These are phyloP conservation scores for Fusarium oxysporum DNA, from an alignment of 2,329 filamentous ascomycete genomes.

Conservation along the genomic window DNA sequence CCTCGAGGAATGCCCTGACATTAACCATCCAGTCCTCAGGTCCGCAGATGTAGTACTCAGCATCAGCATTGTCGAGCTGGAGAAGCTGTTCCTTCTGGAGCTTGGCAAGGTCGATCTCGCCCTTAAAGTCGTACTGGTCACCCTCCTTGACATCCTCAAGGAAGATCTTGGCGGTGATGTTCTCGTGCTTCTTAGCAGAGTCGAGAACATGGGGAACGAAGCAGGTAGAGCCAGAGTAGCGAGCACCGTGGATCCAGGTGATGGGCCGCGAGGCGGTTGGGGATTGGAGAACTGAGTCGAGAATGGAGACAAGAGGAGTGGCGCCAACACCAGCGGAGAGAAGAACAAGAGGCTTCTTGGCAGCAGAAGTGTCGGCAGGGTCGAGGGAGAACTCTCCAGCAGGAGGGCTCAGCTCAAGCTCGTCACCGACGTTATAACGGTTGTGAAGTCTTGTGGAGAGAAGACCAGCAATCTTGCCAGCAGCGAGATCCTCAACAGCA, in stretches of 20 bases:
- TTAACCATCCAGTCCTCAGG: slow-evolving; percentile 77
- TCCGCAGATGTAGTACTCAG: slow-evolving; percentile 80
- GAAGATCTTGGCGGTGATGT: slow-evolving; percentile 64
- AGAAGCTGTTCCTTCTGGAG: slow-evolving; percentile 65
- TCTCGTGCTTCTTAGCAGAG: slow-evolving; percentile 52
- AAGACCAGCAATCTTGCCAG: slow-evolving; percentile 56
- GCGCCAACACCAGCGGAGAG: slow-evolving; percentile 77
- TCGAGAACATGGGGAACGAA: slow-evolving; percentile 66
- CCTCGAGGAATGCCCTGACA: slow-evolving; percentile 63
- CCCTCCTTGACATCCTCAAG: slow-evolving; percentile 63
- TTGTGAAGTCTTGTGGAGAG: slow-evolving; percentile 66
- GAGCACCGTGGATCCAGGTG: slow-evolving; percentile 72
- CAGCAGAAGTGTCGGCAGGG: slow-evolving; percentile 52
- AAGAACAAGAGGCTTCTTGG: slow-evolving; percentile 69
- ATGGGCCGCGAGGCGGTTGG: slow-evolving; percentile 57
- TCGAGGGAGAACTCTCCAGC: slow-evolving; percentile 73
- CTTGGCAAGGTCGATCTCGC: slow-evolving; percentile 68
- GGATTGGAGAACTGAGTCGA: slow-evolving; percentile 63
- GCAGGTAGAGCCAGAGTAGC: slow-evolving; percentile 62
- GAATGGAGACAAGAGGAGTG: slow-evolving; percentile 74
- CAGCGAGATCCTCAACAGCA: slow-evolving; percentile 48
- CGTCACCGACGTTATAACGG: slow-evolving; percentile 61
- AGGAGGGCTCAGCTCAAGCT: slow-evolving; percentile 66
- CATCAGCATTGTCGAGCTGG: slow-evolving; percentile 62
- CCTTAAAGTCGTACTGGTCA: slow-evolving; percentile 68